Conservation (phyloP, 2,329 filamentous ascomycete species). For the Fusarium pilosicola region DNA sequence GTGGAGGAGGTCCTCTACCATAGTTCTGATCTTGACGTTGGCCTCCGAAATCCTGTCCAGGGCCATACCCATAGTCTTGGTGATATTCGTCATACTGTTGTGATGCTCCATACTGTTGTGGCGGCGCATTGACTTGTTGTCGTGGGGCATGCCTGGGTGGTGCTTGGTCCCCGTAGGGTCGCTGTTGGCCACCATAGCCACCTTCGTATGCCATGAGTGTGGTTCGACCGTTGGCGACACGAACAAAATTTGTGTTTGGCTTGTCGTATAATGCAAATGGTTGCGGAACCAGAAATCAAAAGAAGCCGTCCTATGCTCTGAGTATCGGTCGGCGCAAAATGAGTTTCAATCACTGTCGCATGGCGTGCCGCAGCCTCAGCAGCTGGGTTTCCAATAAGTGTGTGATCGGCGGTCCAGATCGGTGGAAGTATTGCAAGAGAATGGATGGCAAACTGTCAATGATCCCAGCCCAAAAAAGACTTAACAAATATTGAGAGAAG, state of each 20-base stretch:
- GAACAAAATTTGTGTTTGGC: not conserved
- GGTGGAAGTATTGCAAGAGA: slow-evolving; percentile 29
- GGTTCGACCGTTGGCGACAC: slow-evolving; percentile 4
- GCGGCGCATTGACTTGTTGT: slow-evolving; percentile 46
- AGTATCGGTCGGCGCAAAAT: slow-evolving; percentile 27
- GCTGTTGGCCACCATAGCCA: slow-evolving; percentile 55
- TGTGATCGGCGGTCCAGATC: slow-evolving; percentile 38
- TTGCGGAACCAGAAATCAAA: not conserved
- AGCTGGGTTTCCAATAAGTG: slow-evolving; percentile 33
- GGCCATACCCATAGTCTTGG: slow-evolving; percentile 57
- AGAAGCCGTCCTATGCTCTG: not conserved
- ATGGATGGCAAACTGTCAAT: slow-evolving; percentile 10
- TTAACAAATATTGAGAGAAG: not conserved
- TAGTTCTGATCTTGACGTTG: slow-evolving; percentile 60
- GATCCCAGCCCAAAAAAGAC: slow-evolving; percentile 11
- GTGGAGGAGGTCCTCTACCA: slow-evolving; percentile 52
- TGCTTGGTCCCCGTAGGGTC: slow-evolving; percentile 60
- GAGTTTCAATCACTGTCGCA: slow-evolving; percentile 40
- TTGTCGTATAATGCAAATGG: not conserved
- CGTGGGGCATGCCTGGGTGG: slow-evolving; percentile 54
- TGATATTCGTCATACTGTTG: slow-evolving; percentile 59
- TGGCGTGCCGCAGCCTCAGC: slow-evolving; percentile 40
- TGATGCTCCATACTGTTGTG: slow-evolving; percentile 50
- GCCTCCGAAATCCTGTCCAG: slow-evolving; percentile 52
- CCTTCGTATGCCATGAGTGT: slow-evolving; percentile 62